Percentiles rank a stretch among this genome's conserved stretches.
Evolutionary conservation across 2,329 filamentous ascomycete genomes (phyloP).

Genomic region (Ceratocystis huliohia): DNA sequence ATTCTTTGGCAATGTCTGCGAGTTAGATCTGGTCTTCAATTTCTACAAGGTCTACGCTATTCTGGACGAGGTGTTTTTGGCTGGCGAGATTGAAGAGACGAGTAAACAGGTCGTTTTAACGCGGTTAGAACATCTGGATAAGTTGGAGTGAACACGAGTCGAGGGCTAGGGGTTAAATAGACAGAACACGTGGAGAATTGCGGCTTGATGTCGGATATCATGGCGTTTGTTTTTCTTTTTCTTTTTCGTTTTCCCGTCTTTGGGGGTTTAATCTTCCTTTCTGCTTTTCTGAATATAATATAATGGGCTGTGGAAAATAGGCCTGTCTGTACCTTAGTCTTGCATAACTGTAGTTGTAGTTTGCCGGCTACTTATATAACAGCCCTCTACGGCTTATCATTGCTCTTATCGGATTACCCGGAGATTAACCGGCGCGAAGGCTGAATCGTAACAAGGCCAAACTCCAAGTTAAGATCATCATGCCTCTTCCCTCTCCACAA

Average conservation of each 20-base stretch:
- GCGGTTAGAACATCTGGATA: slow-evolving; percentile 86
- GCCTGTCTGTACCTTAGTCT: neutral
- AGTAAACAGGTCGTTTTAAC: slow-evolving; percentile 97
- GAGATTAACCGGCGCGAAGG: slow-evolving; percentile 14
- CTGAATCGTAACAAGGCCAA: neutral
- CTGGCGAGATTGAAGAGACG: slow-evolving; percentile 96
- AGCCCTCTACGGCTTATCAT: neutral
- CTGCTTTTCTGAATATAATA: neutral
- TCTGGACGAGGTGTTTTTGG: slow-evolving; percentile 92
- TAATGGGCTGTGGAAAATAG: neutral
- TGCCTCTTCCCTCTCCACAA: neutral
- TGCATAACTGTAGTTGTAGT: neutral
- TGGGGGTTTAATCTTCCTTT: neutral
- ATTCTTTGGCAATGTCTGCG: slow-evolving; percentile 98
- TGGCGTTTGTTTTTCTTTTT: slow-evolving; percentile 11
- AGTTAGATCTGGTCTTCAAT: slow-evolving; percentile 80
- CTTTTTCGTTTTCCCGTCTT: neutral
- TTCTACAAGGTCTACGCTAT: slow-evolving; percentile 92
- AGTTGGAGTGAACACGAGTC: slow-evolving; percentile 55
- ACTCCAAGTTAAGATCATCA: neutral
- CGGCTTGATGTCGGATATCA: neutral
- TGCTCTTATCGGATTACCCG: slow-evolving; percentile 11
- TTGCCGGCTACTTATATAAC: neutral
- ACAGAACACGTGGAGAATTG: neutral
- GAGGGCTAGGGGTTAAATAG: neutral